A percentile compares a stretch with the other conserved stretches of the same genome.
Conservation (phyloP, 73 alveolate species). For the Halteria grandinella region DNA sequence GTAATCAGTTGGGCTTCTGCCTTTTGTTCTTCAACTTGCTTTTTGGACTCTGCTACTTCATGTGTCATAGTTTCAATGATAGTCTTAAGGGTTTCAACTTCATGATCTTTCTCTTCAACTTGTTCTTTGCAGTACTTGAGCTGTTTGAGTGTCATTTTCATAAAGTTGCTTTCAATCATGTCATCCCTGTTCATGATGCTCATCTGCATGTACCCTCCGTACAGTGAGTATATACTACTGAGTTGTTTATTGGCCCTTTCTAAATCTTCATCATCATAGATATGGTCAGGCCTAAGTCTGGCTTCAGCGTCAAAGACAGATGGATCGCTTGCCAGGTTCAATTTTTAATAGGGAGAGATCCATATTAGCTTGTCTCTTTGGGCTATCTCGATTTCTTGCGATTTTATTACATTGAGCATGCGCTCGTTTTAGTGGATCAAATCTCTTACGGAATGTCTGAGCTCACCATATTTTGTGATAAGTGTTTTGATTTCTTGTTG, state of each 20-base stretch:
- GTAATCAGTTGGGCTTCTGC: not conserved
- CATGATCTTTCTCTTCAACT: not conserved
- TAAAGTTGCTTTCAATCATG: constrained; percentile 8
- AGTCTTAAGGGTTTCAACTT: not conserved
- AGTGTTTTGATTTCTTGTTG: not conserved
- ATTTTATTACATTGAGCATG: constrained; percentile 3
- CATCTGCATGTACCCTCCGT: constrained; percentile 27
- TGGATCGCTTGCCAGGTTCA: constrained; percentile 33
- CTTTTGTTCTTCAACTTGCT: not conserved
- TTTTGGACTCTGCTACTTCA: not conserved
- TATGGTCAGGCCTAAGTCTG: not conserved
- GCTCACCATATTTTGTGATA: not conserved
- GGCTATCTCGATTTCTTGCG: not conserved
- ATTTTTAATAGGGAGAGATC: constrained; percentile 19
- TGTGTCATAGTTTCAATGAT: not conserved
- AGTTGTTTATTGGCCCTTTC: not conserved
- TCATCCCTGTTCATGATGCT: constrained; percentile 33
- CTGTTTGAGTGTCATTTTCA: not conserved
- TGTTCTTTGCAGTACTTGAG: not conserved
- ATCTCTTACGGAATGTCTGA: not conserved
- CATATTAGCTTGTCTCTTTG: not conserved
- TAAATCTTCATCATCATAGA: not conserved
- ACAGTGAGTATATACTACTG: not conserved
- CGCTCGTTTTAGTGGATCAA: not conserved
- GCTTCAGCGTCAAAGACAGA: not conserved